Conservation (phyloP, 2,329 filamentous ascomycete species). For the Myriosclerotinia curreyana region DNA sequence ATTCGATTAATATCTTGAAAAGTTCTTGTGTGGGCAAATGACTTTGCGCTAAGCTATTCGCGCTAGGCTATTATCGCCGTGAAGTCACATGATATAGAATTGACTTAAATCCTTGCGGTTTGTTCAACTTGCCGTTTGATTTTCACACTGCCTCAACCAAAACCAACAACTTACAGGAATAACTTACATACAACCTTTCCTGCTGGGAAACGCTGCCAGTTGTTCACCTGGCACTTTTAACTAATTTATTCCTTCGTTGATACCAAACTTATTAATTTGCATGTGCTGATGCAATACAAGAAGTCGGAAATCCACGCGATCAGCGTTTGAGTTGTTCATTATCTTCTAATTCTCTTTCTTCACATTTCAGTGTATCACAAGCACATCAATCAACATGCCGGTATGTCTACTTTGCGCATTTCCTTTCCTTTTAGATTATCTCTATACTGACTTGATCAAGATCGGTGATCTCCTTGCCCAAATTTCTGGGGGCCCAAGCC, state of each 20-base stretch:
- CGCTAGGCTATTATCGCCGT: slow-evolving; percentile 6
- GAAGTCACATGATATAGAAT: slow-evolving; percentile 3
- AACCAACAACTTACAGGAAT: slow-evolving; percentile 19
- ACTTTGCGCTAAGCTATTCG: neutral
- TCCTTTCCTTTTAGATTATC: slow-evolving; percentile 19
- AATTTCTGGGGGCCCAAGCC: slow-evolving; percentile 53
- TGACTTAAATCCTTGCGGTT: slow-evolving; percentile 14
- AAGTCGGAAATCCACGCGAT: slow-evolving; percentile 26
- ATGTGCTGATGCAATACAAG: slow-evolving; percentile 26
- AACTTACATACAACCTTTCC: slow-evolving; percentile 3
- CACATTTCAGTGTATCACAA: slow-evolving; percentile 15
- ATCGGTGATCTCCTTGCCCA: slow-evolving; percentile 59
- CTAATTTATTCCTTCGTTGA: slow-evolving; percentile 7
- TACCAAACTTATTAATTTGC: slow-evolving; percentile 1
- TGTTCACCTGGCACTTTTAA: neutral
- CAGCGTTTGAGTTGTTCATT: slow-evolving; percentile 26
- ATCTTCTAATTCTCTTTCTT: slow-evolving; percentile 12
- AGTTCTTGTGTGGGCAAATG: slow-evolving; percentile 17
- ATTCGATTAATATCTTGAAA: slow-evolving; percentile 22
- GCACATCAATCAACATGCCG: slow-evolving; percentile 30
- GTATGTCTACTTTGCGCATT: slow-evolving; percentile 26
- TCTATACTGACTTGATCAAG: slow-evolving; percentile 39
- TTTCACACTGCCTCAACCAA: slow-evolving; percentile 13
- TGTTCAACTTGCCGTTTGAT: slow-evolving; percentile 2
- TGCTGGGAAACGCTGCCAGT: slow-evolving; percentile 1